Base-by-base conservation (phyloP, 495 filamentous ascomycete genomes). In the Xylaria longipes region DNA sequence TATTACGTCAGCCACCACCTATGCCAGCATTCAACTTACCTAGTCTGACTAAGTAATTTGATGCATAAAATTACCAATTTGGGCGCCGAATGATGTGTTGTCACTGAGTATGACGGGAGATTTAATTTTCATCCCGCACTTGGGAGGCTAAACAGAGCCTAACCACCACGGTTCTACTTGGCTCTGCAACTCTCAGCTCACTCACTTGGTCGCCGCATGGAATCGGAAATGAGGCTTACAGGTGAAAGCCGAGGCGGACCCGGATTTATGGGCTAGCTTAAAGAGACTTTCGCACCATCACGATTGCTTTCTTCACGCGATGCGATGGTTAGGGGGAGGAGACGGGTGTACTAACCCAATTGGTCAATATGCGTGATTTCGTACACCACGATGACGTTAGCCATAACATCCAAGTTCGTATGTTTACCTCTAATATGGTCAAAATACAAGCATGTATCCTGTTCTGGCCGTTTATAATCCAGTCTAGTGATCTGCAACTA, bases 181-280 rank as follows among this genome's bases (percentile, higher is more conserved):
- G 39, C 62, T 65, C 62, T 45, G 41, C 39, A 48, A 46, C 39
- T 64, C 27, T 64, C 41, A 64, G 61, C 39, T 60, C 56, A 33
- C 31, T 60, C 57, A 39, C 31, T 33, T 63, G 35, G 60, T 29
- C 17, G 60, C 60, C 45, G 62, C 62, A 65, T 48, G 62, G 33
- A 33, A 46, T 65, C 27, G 25, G 41, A 65, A 65, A 65, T 63
- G 62, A 65, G 62, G 39, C 62, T 65, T 45, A 48, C 41, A 3
- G 37, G 62, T 65, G 41, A 33, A 33, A 46, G 25, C 62, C n/a
- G 12, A 41, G 58, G 20, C n/a, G 15, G 29, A 64, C 20, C 22
- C 12, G 17, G 43, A 6, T 61, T 61, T 25, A 61, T 61, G 58
- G 17, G n/a, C 33, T 20, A 29, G 35, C n/a, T 61, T 37, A 6